These are phyloP conservation scores for Tieghemostelium lacteum DNA, from an alignment of 78 protist species.

Conservation along the genomic window DNA sequence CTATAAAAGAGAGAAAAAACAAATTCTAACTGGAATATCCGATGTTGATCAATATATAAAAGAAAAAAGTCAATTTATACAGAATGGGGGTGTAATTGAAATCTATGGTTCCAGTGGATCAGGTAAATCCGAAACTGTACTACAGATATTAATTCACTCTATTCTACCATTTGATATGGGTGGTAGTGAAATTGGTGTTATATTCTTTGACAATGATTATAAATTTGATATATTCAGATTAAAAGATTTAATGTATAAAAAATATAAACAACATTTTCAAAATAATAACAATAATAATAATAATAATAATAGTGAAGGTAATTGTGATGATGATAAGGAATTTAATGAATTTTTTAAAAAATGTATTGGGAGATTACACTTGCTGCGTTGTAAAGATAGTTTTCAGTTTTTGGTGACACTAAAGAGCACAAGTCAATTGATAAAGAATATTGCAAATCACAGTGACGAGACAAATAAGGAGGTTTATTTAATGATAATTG, in stretches of 20 bases:
- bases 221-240: slow-evolving; percentile 35
- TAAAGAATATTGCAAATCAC: slow-evolving; percentile 1
- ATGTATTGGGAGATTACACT: slow-evolving; percentile 20
- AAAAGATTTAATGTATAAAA: not conserved
- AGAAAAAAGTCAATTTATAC: not conserved
- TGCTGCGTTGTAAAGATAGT: slow-evolving; percentile 21
- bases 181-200: slow-evolving; percentile 59
- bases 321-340: not conserved
- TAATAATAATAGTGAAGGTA: not conserved
- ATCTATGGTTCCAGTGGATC: slow-evolving; percentile 13
- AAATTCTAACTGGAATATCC: slow-evolving; percentile 12
- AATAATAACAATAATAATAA: not conserved
- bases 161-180: slow-evolving; percentile 5
- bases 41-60: slow-evolving; percentile 21
- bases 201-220: slow-evolving; percentile 69
- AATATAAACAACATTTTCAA: not conserved
- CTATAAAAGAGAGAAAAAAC: slow-evolving; percentile 30
- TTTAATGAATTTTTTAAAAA: slow-evolving; percentile 11
- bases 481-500: slow-evolving; percentile 26
- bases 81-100: slow-evolving; percentile 38
- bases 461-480: slow-evolving; percentile 1
- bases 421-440: not conserved
- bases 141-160: not conserved
- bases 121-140: slow-evolving; percentile 11
- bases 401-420: slow-evolving; percentile 41